Evolutionary conservation across 2,329 filamentous ascomycete genomes (phyloP).

Genomic region (Aspergillus pseudoglaucus): DNA sequence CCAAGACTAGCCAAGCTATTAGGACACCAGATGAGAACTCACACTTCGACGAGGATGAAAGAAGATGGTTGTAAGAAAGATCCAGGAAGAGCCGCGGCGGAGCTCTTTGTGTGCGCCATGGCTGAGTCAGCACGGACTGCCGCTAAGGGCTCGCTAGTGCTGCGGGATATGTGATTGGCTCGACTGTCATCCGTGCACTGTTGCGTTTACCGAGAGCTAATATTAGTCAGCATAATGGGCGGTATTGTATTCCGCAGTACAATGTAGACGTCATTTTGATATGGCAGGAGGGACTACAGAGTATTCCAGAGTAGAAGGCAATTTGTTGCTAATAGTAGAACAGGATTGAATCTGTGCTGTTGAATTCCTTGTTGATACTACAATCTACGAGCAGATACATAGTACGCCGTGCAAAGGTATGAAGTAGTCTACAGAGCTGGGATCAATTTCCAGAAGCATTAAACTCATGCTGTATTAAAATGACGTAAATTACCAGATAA

Average conservation of each 20-base stretch:
- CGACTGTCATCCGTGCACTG: not conserved
- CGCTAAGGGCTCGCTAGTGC: constrained; percentile 27
- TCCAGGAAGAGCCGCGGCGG: constrained; percentile 22
- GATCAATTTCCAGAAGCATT: too few relatives aligned
- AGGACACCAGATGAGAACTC: constrained; percentile 16
- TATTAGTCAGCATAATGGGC: constrained; percentile 6
- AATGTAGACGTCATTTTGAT: not conserved
- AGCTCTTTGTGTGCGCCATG: constrained; percentile 35
- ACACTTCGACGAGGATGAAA: constrained; percentile 41
- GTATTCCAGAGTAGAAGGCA: not conserved
- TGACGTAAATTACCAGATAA: not conserved
- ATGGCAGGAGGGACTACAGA: not conserved
- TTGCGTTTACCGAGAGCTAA: constrained; percentile 14
- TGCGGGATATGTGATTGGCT: constrained; percentile 11
- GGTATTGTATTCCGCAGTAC: not conserved
- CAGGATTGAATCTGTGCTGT: too few relatives aligned
- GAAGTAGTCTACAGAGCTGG: too few relatives aligned
- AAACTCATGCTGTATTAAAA: not conserved
- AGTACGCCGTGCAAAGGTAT: too few relatives aligned
- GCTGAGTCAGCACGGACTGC: constrained; percentile 30
- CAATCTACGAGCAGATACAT: too few relatives aligned
- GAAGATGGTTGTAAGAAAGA: constrained; percentile 39
- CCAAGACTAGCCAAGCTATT: constrained; percentile 8
- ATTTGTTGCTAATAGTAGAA: too few relatives aligned
- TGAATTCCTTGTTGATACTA: too few relatives aligned